A percentile compares a stretch with the other conserved stretches of the same genome.
Evolutionary conservation across 2,329 filamentous ascomycete species (phyloP).

Genomic region (Alternaria atra): DNA sequence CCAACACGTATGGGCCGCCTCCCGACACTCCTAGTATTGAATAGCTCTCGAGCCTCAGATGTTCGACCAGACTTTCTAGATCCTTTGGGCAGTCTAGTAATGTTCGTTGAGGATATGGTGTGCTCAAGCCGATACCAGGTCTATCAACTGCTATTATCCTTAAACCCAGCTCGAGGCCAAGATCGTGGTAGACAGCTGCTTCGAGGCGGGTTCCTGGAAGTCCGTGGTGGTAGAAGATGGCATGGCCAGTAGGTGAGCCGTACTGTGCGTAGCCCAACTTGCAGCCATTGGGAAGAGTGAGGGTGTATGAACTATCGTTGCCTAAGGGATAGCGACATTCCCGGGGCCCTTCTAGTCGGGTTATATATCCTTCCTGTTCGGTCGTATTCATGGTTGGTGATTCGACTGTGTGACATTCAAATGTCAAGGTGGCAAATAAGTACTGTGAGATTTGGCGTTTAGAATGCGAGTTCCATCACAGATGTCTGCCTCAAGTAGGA

Average conservation of each 20-base stretch:
- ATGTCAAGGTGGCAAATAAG: not conserved
- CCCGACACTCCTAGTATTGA: constrained; percentile 45
- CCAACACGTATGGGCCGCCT: constrained; percentile 45
- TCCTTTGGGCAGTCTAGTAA: constrained; percentile 37
- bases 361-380: not conserved
- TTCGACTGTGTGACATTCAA: not conserved
- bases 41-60: constrained; percentile 33
- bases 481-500: not conserved
- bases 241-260: constrained; percentile 35
- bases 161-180: constrained; percentile 30
- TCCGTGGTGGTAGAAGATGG: constrained; percentile 44
- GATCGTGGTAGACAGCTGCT: constrained; percentile 32
- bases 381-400: not conserved
- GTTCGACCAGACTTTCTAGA: constrained; percentile 29
- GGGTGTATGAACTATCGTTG: constrained; percentile 37
- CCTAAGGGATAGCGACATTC: constrained; percentile 31
- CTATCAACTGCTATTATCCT: constrained; percentile 40
- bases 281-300: constrained; percentile 48
- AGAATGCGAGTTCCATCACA: not conserved
- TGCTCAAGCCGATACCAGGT: constrained; percentile 42
- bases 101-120: constrained; percentile 28
- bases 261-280: constrained; percentile 50
- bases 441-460: too few relatives aligned
- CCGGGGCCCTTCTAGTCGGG: not conserved
- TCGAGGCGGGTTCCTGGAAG: constrained; percentile 44